These are phyloP conservation scores for Cryptococcus deneoformans DNA, from an alignment of 1,284 basidiomycete species.

Conservation along the genomic window DNA sequence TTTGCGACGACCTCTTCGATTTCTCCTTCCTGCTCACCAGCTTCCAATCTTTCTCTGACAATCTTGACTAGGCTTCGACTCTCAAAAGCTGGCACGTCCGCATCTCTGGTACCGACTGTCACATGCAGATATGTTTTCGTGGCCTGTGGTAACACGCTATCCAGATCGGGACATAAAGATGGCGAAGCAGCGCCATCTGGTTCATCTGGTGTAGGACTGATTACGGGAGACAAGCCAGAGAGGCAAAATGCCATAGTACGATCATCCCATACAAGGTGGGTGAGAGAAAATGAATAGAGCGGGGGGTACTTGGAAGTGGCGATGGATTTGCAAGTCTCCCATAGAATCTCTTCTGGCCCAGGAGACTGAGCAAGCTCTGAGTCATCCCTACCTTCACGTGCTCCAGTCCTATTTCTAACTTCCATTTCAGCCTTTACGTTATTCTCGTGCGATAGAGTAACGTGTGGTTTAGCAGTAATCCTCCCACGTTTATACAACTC, in stretches of 20 bases:
- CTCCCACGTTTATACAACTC: slow-evolving; percentile 56
- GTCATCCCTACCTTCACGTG: slow-evolving; percentile 7
- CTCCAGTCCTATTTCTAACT: background rate
- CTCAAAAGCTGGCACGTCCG: slow-evolving; percentile 65
- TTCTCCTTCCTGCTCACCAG: slow-evolving; percentile 21
- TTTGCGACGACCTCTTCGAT: slow-evolving; percentile 28
- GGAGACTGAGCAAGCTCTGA: slow-evolving; percentile 5
- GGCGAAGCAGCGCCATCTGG: background rate
- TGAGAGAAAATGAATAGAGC: slow-evolving; percentile 62
- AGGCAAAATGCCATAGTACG: slow-evolving; percentile 76
- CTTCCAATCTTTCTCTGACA: slow-evolving; percentile 25
- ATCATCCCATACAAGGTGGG: slow-evolving; percentile 69
- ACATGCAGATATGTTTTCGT: slow-evolving; percentile 66
- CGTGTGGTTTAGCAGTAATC: slow-evolving; percentile 67
- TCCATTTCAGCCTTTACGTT: slow-evolving; percentile 53
- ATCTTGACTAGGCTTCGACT: slow-evolving; percentile 31
- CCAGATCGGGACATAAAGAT: background rate
- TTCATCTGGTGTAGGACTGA: slow-evolving; percentile 27
- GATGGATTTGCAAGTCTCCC: slow-evolving; percentile 63
- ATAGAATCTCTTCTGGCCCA: slow-evolving; percentile 52
- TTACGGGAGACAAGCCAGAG: slow-evolving; percentile 56
- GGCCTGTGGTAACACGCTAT: slow-evolving; percentile 53
- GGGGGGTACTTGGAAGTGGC: slow-evolving; percentile 53
- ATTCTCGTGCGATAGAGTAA: slow-evolving; percentile 80
- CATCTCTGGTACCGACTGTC: slow-evolving; percentile 73